Evolutionary conservation across 768 basidiomycete genomes (phyloP).

Genomic region (Suillus discolor): DNA sequence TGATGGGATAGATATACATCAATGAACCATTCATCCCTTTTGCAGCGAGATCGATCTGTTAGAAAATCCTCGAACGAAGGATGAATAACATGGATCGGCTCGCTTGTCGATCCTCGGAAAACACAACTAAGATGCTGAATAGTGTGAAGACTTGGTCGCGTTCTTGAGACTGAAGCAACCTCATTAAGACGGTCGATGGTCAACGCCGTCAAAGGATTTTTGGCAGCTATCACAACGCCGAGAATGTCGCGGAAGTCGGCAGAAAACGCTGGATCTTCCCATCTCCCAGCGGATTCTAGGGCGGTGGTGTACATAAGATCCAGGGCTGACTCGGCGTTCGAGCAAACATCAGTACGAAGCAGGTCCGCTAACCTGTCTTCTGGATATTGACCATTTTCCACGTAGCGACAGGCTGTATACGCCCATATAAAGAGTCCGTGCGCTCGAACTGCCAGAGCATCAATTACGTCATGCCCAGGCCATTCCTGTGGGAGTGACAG

Average conservation of each 20-base stretch:
- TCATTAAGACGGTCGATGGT: constrained; percentile 31
- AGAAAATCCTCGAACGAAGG: constrained; percentile 38
- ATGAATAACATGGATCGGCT: constrained; percentile 34
- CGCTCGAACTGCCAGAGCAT: constrained; percentile 27
- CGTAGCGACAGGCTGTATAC: constrained; percentile 33
- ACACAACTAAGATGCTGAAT: constrained; percentile 28
- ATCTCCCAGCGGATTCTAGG: constrained; percentile 31
- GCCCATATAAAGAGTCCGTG: constrained; percentile 38
- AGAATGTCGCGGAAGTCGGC: constrained; percentile 35
- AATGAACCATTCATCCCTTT: constrained; percentile 31
- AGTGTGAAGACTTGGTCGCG: constrained; percentile 32
- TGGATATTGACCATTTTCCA: constrained; percentile 33
- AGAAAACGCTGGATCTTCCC: constrained; percentile 31
- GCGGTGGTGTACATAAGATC: constrained; percentile 34
- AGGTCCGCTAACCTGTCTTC: constrained; percentile 31
- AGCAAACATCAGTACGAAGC: constrained; percentile 20
- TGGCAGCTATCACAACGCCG: constrained; percentile 32
- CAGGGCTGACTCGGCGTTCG: constrained; percentile 29
- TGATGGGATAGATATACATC: constrained; percentile 24
- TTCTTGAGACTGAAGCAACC: constrained; percentile 11
- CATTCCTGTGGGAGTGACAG: constrained; percentile 30
- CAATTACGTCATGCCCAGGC: constrained; percentile 25
- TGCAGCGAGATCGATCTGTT: constrained; percentile 31
- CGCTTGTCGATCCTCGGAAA: constrained; percentile 27
- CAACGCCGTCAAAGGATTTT: constrained; percentile 27